phyloP scores from a whole-genome alignment of 768 basidiomycete genomes.

The Lactifluus volemus region DNA sequence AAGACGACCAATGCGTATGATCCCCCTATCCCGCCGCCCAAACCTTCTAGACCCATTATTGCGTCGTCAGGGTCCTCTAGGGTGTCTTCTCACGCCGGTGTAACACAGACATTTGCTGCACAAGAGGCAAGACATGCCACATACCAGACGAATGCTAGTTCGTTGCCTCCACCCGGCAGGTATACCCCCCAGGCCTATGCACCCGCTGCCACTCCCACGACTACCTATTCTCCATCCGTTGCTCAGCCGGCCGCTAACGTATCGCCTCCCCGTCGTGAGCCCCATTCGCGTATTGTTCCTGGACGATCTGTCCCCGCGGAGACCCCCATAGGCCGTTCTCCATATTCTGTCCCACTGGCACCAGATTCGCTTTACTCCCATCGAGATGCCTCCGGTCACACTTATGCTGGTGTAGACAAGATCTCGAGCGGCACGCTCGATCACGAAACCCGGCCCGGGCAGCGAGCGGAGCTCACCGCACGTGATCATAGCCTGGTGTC shows the following conservation, averaged over 20 bases:
- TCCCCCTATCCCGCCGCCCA: conserved; percentile 25
- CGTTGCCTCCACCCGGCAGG: neutral
- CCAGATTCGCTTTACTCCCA: neutral
- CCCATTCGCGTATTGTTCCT: conserved; percentile 1
- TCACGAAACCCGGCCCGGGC: neutral
- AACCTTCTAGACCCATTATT: conserved; percentile 7
- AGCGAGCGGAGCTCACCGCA: neutral
- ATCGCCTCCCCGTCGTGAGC: conserved; percentile 5
- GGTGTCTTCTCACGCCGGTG: conserved; percentile 7
- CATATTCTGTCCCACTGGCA: neutral
- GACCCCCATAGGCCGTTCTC: neutral
- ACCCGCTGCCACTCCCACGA: neutral
- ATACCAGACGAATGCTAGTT: neutral
- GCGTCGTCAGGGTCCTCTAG: neutral
- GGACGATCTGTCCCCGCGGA: neutral
- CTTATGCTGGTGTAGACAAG: neutral
- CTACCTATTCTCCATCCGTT: neutral
- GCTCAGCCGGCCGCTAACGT: neutral
- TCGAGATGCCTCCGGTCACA: neutral
- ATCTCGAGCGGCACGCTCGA: neutral
- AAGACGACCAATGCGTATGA: conserved; percentile 27
- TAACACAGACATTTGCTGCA: neutral
- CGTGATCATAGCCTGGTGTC: neutral
- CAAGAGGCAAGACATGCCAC: neutral
- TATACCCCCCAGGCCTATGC: neutral